A percentile compares a stretch with the other conserved stretches of the same genome.
phyloP scores from a whole-genome alignment of 2,329 filamentous ascomycete genomes.

The Phaeosphaeriaceae sp. region DNA sequence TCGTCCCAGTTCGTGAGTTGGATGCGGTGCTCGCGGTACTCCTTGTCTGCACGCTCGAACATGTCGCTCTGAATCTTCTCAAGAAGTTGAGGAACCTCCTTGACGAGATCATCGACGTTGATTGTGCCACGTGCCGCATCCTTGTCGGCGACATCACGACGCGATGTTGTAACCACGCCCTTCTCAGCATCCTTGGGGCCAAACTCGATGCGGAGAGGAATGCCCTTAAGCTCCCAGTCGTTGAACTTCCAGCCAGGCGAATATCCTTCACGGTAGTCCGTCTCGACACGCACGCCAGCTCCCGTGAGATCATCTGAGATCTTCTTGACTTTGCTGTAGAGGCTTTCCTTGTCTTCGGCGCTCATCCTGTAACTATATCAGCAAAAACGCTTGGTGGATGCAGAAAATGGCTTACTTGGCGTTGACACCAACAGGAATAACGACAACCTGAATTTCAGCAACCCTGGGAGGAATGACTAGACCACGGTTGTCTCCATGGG shows the following conservation, averaged over 20 bases:
- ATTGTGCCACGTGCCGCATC: conserved; percentile 65
- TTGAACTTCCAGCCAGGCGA: conserved; percentile 97
- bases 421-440: conserved; percentile 92
- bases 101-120: conserved; percentile 74
- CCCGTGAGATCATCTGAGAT: conserved; percentile 74
- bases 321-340: conserved; percentile 77
- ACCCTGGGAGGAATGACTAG: conserved; percentile 92
- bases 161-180: conserved; percentile 81
- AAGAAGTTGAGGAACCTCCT: conserved; percentile 78
- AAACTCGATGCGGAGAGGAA: conserved; percentile 92
- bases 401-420: conserved; percentile 69
- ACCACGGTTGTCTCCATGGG: conserved; percentile 95
- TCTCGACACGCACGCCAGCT: conserved; percentile 77
- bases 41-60: conserved; percentile 74
- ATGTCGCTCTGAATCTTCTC: conserved; percentile 90
- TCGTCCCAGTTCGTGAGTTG: conserved; percentile 86
- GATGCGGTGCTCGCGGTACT: conserved; percentile 82
- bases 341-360: conserved; percentile 77
- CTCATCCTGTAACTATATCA: conserved; percentile 43
- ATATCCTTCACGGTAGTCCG: conserved; percentile 88
- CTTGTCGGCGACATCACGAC: conserved; percentile 86
- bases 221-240: conserved; percentile 96
- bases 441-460: conserved; percentile 81
- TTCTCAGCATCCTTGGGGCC: conserved; percentile 93
- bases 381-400: not conserved